phyloP scores from a whole-genome alignment of 306 rosid species.

The Vigna trinervia region DNA sequence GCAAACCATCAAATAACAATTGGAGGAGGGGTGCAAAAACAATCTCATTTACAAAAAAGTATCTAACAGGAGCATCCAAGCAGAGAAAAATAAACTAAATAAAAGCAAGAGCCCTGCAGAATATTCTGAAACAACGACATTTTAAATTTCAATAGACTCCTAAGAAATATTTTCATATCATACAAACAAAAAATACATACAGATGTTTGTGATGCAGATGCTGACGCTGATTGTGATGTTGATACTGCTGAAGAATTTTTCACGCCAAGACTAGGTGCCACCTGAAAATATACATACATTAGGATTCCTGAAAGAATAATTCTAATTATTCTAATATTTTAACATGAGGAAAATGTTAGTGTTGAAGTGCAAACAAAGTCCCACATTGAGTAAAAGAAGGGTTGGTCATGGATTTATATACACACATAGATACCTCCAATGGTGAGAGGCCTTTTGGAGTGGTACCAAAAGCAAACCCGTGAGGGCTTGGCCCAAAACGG shows the following conservation, averaged over 20 bases:
- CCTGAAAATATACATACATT: constrained; percentile 59
- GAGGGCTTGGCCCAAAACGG: too few relatives aligned
- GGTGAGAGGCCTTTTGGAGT: too few relatives aligned
- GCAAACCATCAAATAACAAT: constrained; percentile 22
- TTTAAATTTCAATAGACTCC: constrained; percentile 35
- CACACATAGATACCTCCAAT: too few relatives aligned
- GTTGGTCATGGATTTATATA: too few relatives aligned
- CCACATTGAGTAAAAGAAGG: too few relatives aligned
- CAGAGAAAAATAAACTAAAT: constrained; percentile 4
- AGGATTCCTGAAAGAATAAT: constrained; percentile 30
- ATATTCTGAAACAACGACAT: constrained; percentile 18
- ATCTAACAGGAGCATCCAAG: constrained; percentile 3
- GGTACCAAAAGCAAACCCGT: too few relatives aligned
- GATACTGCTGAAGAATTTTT: constrained; percentile 65
- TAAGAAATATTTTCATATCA: constrained; percentile 20
- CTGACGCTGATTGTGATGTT: constrained; percentile 52
- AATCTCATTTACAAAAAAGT: background rate
- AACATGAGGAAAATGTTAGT: constrained; percentile 9
- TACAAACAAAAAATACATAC: constrained; percentile 58
- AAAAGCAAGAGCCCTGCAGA: constrained; percentile 26
- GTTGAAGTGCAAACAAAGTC: too few relatives aligned
- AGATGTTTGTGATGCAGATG: constrained; percentile 72
- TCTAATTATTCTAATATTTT: constrained; percentile 22
- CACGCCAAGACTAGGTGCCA: constrained; percentile 67
- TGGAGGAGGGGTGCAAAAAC: background rate